phyloP scores from a whole-genome alignment of 2,329 filamentous ascomycete species.

The Colletotrichum coccodes region DNA sequence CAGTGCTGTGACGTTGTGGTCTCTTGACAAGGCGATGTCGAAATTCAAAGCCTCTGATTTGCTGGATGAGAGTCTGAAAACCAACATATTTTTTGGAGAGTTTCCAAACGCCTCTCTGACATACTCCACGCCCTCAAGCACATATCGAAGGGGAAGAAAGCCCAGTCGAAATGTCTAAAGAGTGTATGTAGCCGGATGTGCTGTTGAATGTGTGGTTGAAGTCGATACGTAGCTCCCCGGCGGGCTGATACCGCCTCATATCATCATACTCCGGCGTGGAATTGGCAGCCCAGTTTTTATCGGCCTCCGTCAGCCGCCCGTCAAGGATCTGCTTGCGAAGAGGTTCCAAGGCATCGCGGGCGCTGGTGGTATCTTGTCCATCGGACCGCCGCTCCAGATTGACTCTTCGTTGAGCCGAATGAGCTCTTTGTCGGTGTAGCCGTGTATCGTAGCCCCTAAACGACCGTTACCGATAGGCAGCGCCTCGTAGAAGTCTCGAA shows the following conservation, averaged over 20 bases:
- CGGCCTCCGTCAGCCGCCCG: not conserved
- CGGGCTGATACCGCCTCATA: slow-evolving; percentile 20
- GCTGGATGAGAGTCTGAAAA: no score
- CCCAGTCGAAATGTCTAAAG: not conserved
- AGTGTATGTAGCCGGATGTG: not conserved
- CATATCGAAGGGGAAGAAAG: not conserved
- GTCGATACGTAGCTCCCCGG: slow-evolving; percentile 16
- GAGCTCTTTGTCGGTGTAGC: no score
- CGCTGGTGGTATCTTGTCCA: slow-evolving; percentile 49
- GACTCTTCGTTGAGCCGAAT: slow-evolving; percentile 60
- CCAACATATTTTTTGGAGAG: slow-evolving; percentile 36
- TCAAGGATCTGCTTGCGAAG: not conserved
- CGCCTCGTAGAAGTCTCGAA: slow-evolving; percentile 6
- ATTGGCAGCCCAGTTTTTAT: not conserved
- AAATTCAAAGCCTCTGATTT: no score
- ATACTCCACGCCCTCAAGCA: slow-evolving; percentile 21
- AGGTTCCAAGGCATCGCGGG: slow-evolving; percentile 13
- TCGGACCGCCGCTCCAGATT: slow-evolving; percentile 52
- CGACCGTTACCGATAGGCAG: slow-evolving; percentile 56
- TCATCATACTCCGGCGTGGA: not conserved
- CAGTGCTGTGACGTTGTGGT: not conserved
- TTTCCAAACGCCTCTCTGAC: slow-evolving; percentile 35
- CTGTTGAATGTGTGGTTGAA: slow-evolving; percentile 35
- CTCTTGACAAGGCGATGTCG: not conserved
- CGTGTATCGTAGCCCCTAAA: no score